Base-by-base conservation (phyloP, 2,329 filamentous ascomycete genomes). In the Aspergillus proliferans region DNA sequence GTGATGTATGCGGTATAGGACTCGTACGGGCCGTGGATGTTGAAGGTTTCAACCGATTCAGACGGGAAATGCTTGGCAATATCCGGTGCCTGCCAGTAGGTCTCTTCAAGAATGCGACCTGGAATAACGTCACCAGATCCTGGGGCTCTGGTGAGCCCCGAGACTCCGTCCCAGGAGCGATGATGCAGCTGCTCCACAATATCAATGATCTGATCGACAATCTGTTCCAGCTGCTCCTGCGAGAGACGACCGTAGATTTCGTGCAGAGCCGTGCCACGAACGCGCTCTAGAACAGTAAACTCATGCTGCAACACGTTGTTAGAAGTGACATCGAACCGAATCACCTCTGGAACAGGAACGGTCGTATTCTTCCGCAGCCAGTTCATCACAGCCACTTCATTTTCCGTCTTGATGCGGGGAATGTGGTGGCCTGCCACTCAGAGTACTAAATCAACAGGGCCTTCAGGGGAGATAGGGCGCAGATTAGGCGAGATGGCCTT, bases 351-450 rank as follows among this genome's bases (percentile, higher is more conserved):
- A 3, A 70, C 52, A 6, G 69, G 68, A n/a, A 72, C 63, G 0
- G 43, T 48, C 3, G 67, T 70, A 43, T 67, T 57, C n/a, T 53
- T 36, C 7, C 36, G 21, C 5, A 72, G 43, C 68, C 67, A 72
- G 5, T 45, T 49, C 61, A 71, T 67, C 28, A 65, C 53, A 15
- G 52, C 68, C 3, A 67, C 62, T 52, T 73, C 68, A 47, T 72
- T 71, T 9, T 46, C 34, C 9, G 68, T 71, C 47, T 72, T 71
- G 52, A 65, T 63, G 14, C 47, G n/a, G 4, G 67, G 68, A 6
- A 71, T 30, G 28, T 71, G 68, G 21, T 48, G 46, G 21, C 69
- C 68, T 4, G 68, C 65, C 21, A 71, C 56, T 40, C 69, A 65
- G 12, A 72, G 64, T 10, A 71, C 18, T 18, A 22, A 5, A 10